Conservation (phyloP, 257 asterid species). For the Solanum megistacrolobum region DNA sequence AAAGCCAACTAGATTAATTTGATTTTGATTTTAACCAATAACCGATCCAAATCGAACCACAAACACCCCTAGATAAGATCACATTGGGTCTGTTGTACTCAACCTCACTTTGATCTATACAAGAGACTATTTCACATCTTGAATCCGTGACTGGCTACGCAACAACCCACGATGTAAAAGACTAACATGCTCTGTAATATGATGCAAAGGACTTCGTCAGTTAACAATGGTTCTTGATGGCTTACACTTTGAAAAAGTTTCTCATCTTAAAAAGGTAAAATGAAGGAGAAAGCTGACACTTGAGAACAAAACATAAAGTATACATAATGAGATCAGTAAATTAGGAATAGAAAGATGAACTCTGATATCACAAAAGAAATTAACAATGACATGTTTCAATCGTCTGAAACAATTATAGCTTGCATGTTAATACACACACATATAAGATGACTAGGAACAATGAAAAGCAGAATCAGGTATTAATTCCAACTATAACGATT, state of each 20-base stretch:
- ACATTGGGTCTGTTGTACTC: neutral
- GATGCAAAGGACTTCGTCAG: neutral
- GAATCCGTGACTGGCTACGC: neutral
- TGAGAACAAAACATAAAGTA: neutral
- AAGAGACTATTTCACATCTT: neutral
- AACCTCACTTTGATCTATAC: neutral
- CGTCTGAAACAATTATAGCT: neutral
- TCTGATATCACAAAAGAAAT: neutral
- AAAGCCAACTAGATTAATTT: no score
- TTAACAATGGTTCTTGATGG: neutral
- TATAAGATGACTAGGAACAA: neutral
- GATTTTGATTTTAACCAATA: no score
- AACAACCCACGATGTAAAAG: neutral
- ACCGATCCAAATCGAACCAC: no score
- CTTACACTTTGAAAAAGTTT: neutral
- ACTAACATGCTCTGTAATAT: neutral
- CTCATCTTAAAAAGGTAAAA: neutral
- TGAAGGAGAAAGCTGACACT: neutral
- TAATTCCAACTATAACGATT: neutral
- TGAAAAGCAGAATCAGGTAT: neutral
- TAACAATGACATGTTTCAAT: neutral
- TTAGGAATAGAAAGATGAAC: neutral
- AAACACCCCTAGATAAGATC: neutral
- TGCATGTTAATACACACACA: neutral
- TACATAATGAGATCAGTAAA: neutral